These are phyloP conservation scores for Saksenaea vasiformis DNA, from an alignment of 371 early-diverging fungal genomes.

Conservation along the genomic window DNA sequence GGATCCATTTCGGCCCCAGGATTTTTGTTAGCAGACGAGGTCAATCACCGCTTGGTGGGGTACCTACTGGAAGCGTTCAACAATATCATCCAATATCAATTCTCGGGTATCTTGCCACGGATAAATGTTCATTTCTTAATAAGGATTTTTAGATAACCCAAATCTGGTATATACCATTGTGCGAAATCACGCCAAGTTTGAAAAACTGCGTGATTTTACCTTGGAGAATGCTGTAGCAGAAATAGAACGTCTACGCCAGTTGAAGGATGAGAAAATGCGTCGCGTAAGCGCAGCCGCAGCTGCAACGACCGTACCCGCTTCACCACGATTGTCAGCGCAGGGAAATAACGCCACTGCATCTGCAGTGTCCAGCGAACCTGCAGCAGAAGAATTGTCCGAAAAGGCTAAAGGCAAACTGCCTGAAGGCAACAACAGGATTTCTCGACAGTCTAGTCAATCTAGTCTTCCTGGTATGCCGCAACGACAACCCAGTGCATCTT, in stretches of 20 bases:
- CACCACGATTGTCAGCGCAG: background rate
- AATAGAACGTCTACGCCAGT: conserved; percentile 49
- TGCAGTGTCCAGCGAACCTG: conserved; percentile 12
- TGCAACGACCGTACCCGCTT: conserved; percentile 10
- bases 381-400: conserved; percentile 28
- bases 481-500: conserved; percentile 23
- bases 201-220: conserved; percentile 62
- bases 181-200: conserved; percentile 66
- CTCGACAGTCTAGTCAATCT: conserved; percentile 15
- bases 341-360: conserved; percentile 7
- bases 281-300: conserved; percentile 6
- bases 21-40: conserved; percentile 78
- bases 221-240: conserved; percentile 64
- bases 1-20: conserved; percentile 76
- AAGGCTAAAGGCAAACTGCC: conserved; percentile 46
- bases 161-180: conserved; percentile 80
- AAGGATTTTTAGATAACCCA: conserved; percentile 59
- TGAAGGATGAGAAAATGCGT: conserved; percentile 35
- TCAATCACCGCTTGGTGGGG: conserved; percentile 70
- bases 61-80: conserved; percentile 79
- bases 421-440: conserved; percentile 17
- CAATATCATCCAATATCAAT: conserved; percentile 82
- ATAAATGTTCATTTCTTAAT: background rate
- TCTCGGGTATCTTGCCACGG: conserved; percentile 41
- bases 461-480: conserved; percentile 10